Evolutionary conservation across 768 basidiomycete species (phyloP), one percentile per base, ranked within the genome.

Genomic region (Tylopilus vinaceipallidus): DNA sequence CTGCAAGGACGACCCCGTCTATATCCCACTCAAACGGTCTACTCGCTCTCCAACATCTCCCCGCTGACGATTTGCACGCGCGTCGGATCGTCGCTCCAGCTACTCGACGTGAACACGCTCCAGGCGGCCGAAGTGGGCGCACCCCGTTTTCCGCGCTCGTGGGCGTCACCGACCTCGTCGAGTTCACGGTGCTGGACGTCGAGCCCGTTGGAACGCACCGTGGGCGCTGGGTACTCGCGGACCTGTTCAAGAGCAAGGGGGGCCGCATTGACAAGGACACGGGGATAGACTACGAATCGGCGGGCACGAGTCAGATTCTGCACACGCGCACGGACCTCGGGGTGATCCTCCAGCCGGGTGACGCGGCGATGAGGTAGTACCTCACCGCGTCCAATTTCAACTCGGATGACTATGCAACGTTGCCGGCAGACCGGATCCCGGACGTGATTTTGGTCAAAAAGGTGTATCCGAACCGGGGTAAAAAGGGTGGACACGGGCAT

Each of bases 271-370:
- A 79, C 32, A 76, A 78, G 32, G 77, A 77, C 38, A 63, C 55
- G 52, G 73, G 75, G 69, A 81, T 84, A 78, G 84, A 83, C 53
- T 81, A 77, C 54, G 88, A 86, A 43, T 74, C 74, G 4, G 82
- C 82, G 5, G 64, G 71, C 11, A 71, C 78, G 41, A 90, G 84
- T 59, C 87, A 86, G 58, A 97, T 95, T 53, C 92, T 82, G 73
- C 94, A 98, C 71, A 97, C 95, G 13, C 88, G 95, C 30, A 98
- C 97, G 16, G 95, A 99, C 62, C 84, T 99, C 36, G 97, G 97
- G 45, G 88, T 81, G 14, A 84, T 90, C 51, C 77, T 98, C 17
- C 95, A 98, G 63, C 95, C 97, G 0, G 97, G 97, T 20, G 97
- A 98, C 67, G 84, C 93, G 1, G 95, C 81, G 26, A 72, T 98